These are phyloP conservation scores for Pythium coloratum DNA, from an alignment of 352 stramenopile species.

Conservation along the genomic window DNA sequence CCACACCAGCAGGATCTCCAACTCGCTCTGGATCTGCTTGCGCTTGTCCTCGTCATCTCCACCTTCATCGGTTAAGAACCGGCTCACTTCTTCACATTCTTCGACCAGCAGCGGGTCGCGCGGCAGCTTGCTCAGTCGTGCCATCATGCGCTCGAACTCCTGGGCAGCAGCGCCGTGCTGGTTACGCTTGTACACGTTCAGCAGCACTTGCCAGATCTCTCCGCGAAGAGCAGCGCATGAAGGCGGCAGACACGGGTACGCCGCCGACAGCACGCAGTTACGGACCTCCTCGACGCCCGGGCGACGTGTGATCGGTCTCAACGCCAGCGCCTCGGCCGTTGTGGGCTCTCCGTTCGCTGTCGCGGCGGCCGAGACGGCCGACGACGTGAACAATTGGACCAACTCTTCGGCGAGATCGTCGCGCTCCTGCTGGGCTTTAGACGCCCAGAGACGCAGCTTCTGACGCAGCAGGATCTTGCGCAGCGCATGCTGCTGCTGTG, in stretches of 20 bases:
- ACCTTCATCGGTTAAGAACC: constrained; percentile 33
- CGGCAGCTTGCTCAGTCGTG: constrained; percentile 60
- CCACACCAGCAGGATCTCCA: constrained; percentile 79
- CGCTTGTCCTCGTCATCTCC: constrained; percentile 22
- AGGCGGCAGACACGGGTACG: constrained; percentile 52
- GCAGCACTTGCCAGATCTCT: constrained; percentile 81
- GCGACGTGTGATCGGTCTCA: constrained; percentile 61
- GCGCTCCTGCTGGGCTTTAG: constrained; percentile 62
- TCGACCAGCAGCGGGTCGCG: constrained; percentile 58
- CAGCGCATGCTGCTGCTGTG: constrained; percentile 30
- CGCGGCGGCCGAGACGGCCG: constrained; percentile 24
- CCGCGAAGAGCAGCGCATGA: constrained; percentile 50
- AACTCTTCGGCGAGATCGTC: constrained; percentile 47
- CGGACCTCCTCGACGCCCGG: constrained; percentile 73
- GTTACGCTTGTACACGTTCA: constrained; percentile 81
- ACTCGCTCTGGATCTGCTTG: constrained; percentile 50
- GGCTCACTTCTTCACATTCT: constrained; percentile 53
- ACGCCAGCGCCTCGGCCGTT: constrained; percentile 21
- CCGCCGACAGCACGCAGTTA: constrained; percentile 51
- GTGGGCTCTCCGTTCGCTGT: constrained; percentile 2
- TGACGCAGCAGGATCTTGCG: constrained; percentile 48
- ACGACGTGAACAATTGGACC: constrained; percentile 61
- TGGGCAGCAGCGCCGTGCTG: constrained; percentile 66
- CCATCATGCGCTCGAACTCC: constrained; percentile 75
- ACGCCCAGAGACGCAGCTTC: constrained; percentile 51